Conservation (phyloP, 208 protist genomes). For the Leishmania tropica region DNA sequence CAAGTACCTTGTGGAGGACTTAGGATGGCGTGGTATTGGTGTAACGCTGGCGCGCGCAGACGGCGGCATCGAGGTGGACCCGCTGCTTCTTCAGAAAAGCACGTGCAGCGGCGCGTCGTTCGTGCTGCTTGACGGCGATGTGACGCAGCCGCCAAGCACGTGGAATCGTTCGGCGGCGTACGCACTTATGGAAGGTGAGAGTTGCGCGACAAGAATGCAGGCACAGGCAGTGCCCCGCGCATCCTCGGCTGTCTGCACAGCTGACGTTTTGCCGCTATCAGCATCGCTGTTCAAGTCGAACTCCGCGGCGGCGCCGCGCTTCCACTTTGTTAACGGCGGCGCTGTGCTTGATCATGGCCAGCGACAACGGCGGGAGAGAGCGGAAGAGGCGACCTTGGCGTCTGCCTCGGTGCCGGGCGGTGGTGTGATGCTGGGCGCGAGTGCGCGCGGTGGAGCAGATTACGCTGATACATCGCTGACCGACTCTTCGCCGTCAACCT, state of each 20-base stretch:
- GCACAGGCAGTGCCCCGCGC: background rate
- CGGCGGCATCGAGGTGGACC: slow-evolving; percentile 68
- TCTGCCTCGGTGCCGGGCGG: background rate
- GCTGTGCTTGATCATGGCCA: slow-evolving; percentile 83
- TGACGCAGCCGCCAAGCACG: slow-evolving; percentile 21
- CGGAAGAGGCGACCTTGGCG: background rate
- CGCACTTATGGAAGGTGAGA: background rate
- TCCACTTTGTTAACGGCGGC: slow-evolving; percentile 82
- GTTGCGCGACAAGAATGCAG: background rate
- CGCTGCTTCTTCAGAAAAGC: slow-evolving; percentile 16
- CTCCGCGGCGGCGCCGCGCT: slow-evolving; percentile 9
- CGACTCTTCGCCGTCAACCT: background rate
- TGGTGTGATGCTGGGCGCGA: background rate
- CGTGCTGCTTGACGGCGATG: slow-evolving; percentile 40
- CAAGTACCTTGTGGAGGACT: slow-evolving; percentile 56
- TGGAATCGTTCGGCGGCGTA: slow-evolving; percentile 30
- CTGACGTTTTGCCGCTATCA: background rate
- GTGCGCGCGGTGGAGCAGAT: background rate
- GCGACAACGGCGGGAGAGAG: slow-evolving; percentile 30
- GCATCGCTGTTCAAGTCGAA: background rate
- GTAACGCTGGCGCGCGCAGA: slow-evolving; percentile 49
- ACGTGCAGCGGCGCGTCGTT: slow-evolving; percentile 9
- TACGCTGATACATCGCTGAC: background rate
- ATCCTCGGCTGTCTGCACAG: background rate
- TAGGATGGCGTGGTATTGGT: slow-evolving; percentile 73